Evolutionary conservation across 2,329 filamentous ascomycete genomes (phyloP).

Genomic region (Fusarium fracticaudum): DNA sequence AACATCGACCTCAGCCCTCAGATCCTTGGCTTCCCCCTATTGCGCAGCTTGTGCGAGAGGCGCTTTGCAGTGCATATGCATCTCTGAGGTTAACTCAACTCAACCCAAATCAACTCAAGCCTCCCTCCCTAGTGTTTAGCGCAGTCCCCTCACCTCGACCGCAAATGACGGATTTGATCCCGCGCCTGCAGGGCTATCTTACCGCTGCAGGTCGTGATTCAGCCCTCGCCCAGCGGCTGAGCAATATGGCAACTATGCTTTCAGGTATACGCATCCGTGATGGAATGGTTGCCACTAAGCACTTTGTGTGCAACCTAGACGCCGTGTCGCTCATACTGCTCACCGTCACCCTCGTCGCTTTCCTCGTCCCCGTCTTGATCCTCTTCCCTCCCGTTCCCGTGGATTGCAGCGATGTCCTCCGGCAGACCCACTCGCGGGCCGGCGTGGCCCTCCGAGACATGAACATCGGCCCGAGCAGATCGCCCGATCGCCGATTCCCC

Average conservation of each 20-base stretch:
- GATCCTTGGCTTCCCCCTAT: not conserved
- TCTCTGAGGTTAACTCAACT: conserved; percentile 7
- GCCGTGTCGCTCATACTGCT: conserved; percentile 52
- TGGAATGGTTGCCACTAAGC: conserved; percentile 25
- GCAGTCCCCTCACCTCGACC: not conserved
- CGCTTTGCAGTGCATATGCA: conserved; percentile 5
- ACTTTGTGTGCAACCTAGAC: conserved; percentile 43
- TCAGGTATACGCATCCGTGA: conserved; percentile 19
- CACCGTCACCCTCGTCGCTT: conserved; percentile 57
- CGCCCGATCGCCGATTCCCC: conserved; percentile 32
- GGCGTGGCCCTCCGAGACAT: conserved; percentile 53
- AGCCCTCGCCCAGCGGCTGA: conserved; percentile 27
- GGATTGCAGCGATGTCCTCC: conserved; percentile 62
- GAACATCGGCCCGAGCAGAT: conserved; percentile 47
- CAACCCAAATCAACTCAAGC: not conserved
- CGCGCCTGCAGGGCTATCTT: conserved; percentile 29
- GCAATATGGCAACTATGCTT: conserved; percentile 34
- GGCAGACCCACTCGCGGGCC: conserved; percentile 63
- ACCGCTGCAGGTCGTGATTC: conserved; percentile 23
- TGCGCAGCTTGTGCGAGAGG: conserved; percentile 5
- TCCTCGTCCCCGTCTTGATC: conserved; percentile 63
- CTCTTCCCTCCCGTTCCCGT: conserved; percentile 65
- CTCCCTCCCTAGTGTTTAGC: not conserved
- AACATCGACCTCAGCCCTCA: not conserved
- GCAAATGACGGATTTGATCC: conserved; percentile 23